Base-by-base conservation (phyloP, 345 rosid genomes). In the Eucalyptus sideroxylon region DNA sequence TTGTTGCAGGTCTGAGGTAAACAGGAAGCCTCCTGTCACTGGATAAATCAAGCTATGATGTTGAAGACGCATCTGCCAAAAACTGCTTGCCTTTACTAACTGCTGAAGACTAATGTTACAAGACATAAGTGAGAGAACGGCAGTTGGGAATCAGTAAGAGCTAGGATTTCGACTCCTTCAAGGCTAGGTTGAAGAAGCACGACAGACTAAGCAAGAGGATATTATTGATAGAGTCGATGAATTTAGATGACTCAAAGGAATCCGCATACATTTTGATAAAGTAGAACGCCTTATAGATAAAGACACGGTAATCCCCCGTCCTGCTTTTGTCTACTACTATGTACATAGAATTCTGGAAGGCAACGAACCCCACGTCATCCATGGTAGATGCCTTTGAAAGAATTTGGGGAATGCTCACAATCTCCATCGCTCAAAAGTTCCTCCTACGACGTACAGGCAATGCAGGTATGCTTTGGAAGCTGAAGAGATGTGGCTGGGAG, bases 141-240 rank as follows among this genome's bases (percentile, higher is more conserved):
- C 87, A 91, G 7, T 97, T 95, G 16, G 98, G 99, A 65, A 95
- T 95, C 67, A 97, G 99, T 88, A 95, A 96, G 95, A 97, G 98
- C 89, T 96, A 96, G 94, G 99, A 97, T 91, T 95, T 97, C 24
- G 92, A 93, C 19, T 24, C 88, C 15, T 17, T 50, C 42, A 86
- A 86, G 30, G 69, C 89, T 27, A 88, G 91, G 72, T 90, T 93
- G 89, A 93, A 90, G 89, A 93, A 92, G 85, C 91, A 91, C 24
- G 95, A 93, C 59, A 89, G 95, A 72, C 90, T 92, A 86, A 95
- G 95, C 92, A 95, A 88, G 91, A 96, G 95, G 97, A 93, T 88
- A 91, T 90, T 88, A 95, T 95, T 12, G 96, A 93, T 88, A 88
- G 95, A 67, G 97, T 95, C 1, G 93, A 92, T 67, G 90, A 88